phyloP scores from a whole-genome alignment of 495 filamentous ascomycete species.

The Penicillium fimorum region DNA sequence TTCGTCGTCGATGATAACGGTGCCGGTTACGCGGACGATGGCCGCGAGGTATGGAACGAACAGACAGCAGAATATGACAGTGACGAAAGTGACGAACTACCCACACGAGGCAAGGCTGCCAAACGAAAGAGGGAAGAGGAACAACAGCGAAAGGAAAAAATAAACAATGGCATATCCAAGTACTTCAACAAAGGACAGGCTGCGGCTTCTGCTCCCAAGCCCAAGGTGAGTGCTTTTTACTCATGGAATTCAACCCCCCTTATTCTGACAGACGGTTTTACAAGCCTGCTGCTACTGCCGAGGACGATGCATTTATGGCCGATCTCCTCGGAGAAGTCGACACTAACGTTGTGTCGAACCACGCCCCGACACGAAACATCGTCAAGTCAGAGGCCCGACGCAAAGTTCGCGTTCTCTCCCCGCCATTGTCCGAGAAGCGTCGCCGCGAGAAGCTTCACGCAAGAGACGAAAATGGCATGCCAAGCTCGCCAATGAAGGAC shows the following conservation, averaged over 20 bases:
- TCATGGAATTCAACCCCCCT: background rate
- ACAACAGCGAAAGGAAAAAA: conserved; percentile 76
- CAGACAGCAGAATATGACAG: conserved; percentile 55
- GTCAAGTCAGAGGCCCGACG: conserved; percentile 71
- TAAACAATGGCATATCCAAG: conserved; percentile 86
- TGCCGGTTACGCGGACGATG: conserved; percentile 92
- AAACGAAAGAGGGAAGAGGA: conserved; percentile 93
- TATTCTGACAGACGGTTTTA: conserved; percentile 5
- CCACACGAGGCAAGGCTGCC: conserved; percentile 64
- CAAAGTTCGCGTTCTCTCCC: conserved; percentile 78
- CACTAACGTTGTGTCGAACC: conserved; percentile 65
- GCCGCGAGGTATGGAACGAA: conserved; percentile 94
- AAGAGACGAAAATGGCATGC: conserved; percentile 46
- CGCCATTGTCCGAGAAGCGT: conserved; percentile 54
- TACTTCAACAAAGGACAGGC: conserved; percentile 79
- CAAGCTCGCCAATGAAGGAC: conserved; percentile 28
- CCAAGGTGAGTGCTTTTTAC: conserved; percentile 60
- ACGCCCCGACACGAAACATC: conserved; percentile 56
- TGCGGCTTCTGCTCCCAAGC: conserved; percentile 63
- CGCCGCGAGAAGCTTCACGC: conserved; percentile 44
- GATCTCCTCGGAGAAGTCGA: conserved; percentile 88
- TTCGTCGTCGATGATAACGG: conserved; percentile 96
- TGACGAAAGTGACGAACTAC: conserved; percentile 64
- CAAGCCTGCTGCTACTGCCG: conserved; percentile 62
- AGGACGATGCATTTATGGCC: conserved; percentile 82